Base-by-base conservation (phyloP, 352 stramenopile genomes). In the Phytophthora capsici region DNA sequence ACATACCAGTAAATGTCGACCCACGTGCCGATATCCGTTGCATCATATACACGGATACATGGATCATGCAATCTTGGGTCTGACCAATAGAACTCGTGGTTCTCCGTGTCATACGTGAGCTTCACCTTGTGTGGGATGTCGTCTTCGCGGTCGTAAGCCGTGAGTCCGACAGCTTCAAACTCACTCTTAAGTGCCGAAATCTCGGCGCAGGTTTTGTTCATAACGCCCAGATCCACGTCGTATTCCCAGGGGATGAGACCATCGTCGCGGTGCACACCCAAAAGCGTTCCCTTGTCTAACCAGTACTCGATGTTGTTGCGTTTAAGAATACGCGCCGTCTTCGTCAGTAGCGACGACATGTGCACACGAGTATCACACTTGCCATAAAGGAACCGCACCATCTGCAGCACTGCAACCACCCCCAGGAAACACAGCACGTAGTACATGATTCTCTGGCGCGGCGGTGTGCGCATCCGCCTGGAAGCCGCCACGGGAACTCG, bases 1-100 rank as follows among this genome's bases (percentile, higher is more conserved):
- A 89, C 72, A 65, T 93, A 91, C 84, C 84, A 93, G 68, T 93
- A 93, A 49, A 93, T 87, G 55, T 93, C 84, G 56, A 93, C 82
- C 82, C 84, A 93, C 41, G 77, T 89, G 28, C 72, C 77, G 1
- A 77, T 40, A 50, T 93, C 84, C 25, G 53, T 59, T 13, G 73
- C 50, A 53, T 93, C 84, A 56, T 93, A 91, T 55, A 93, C 79
- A 28, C 84, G 82, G 40, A 93, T 87, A 50, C 84, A 93, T 22
- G 84, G 84, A 54, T 91, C 84, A 50, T 93, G 80, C 52, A 93
- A 77, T 47, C 77, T 74, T 23, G 80, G 73, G 50, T 93, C 84
- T 7, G 84, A 93, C 80, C 78, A 91, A 72, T 93, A 93, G 38
- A 93, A 88, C 37, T 86, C 58, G 69, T 87, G 78, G 67, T 90